Conservation (phyloP, 768 basidiomycete species). For the Cytidiella melzeri region DNA sequence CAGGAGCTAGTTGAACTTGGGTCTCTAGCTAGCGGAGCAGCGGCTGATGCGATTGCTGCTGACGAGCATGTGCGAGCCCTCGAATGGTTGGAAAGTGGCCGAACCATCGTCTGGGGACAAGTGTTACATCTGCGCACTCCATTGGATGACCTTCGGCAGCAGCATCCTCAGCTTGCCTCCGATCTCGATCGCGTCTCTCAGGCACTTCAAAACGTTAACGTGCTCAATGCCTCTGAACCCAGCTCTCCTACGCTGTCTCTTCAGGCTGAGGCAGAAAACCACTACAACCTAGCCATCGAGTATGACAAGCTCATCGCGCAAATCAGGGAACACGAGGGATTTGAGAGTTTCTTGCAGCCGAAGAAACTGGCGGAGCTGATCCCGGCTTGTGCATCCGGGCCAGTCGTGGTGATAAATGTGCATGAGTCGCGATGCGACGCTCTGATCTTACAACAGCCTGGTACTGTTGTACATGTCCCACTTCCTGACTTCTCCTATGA, state of each 20-base stretch:
- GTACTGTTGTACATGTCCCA: constrained; percentile 10
- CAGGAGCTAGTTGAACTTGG: too few species aligned
- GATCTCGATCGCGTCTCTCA: too few species aligned
- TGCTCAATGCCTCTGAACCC: too few species aligned
- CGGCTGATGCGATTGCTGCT: too few species aligned
- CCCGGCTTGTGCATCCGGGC: constrained; percentile 26
- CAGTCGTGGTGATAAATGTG: constrained; percentile 33
- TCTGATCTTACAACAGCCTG: constrained; percentile 20
- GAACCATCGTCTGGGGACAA: constrained; percentile 20
- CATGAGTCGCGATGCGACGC: constrained; percentile 31
- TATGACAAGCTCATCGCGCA: constrained; percentile 17
- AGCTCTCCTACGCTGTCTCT: too few species aligned
- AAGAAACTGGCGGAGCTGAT: constrained; percentile 21
- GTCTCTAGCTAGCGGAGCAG: too few species aligned
- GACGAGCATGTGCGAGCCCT: constrained; percentile 13
- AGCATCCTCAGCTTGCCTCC: too few species aligned
- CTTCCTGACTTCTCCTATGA: constrained; percentile 2
- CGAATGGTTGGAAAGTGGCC: constrained; percentile 22
- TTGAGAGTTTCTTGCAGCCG: constrained; percentile 26
- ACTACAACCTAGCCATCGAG: too few species aligned
- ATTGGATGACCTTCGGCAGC: constrained; percentile 15
- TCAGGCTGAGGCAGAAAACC: too few species aligned
- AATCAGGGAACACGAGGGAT: constrained; percentile 27
- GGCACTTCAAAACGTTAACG: too few species aligned
- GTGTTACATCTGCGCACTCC: constrained; percentile 15